phyloP scores from a whole-genome alignment of 2,329 filamentous ascomycete species.

The Xylaria hypoxylon region DNA sequence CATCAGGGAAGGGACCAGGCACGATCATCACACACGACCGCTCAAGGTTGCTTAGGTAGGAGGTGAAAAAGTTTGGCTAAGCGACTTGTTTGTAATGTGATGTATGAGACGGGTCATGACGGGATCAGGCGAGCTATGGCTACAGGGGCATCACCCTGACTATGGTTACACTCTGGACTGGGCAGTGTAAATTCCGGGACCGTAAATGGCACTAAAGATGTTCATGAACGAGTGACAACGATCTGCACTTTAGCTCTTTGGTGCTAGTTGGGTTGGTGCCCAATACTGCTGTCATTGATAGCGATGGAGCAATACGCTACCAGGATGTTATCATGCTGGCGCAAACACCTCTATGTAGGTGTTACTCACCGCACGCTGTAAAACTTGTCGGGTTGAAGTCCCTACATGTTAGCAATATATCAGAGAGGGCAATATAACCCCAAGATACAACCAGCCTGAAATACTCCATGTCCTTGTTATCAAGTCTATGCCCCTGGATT shows the following conservation, averaged over 20 bases:
- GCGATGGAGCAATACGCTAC: not conserved
- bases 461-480: not conserved
- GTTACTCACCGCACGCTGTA: not conserved
- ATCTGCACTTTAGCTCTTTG: not conserved
- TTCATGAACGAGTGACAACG: not conserved
- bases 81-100: slow-evolving; percentile 6
- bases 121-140: slow-evolving; percentile 27
- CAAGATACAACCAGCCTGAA: not conserved
- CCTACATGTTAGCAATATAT: not conserved
- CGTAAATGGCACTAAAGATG: not conserved
- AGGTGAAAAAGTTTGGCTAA: not conserved
- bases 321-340: not conserved
- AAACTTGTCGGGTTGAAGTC: not conserved
- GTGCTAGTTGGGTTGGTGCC: not conserved
- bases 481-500: not conserved
- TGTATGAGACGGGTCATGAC: slow-evolving; percentile 24
- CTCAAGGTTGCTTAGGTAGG: not conserved
- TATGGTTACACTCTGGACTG: not conserved
- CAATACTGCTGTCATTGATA: not conserved
- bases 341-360: not conserved
- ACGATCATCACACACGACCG: not conserved
- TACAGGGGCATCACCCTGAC: not conserved
- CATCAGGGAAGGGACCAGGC: too few species aligned
- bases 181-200: not conserved
- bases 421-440: not conserved